A percentile compares a stretch with the other conserved stretches of the same genome.
These are phyloP conservation scores for Talaromyces albobiverticillius DNA, from an alignment of 2,329 filamentous ascomycete species.

Conservation along the genomic window DNA sequence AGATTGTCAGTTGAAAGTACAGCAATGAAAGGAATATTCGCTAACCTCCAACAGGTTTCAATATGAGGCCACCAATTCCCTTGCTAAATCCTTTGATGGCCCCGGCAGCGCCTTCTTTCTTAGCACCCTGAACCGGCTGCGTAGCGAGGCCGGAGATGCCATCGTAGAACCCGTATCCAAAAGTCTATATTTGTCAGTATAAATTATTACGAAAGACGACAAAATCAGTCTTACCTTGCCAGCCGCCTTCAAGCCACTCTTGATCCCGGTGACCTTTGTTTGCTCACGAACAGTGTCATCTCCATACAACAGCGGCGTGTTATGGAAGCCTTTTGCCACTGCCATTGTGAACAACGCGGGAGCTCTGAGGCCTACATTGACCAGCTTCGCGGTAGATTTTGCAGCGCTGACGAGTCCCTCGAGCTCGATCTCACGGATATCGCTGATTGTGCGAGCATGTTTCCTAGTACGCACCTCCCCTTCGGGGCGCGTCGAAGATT, in stretches of 20 bases:
- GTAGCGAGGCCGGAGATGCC: slow-evolving; percentile 77
- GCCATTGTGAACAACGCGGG: slow-evolving; percentile 84
- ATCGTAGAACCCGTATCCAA: slow-evolving; percentile 75
- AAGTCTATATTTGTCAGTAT: slow-evolving; percentile 47
- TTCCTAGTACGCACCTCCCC: background rate
- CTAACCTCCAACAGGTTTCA: slow-evolving; percentile 78
- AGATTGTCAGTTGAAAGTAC: background rate
- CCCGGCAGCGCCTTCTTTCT: slow-evolving; percentile 63
- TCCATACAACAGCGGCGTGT: slow-evolving; percentile 79
- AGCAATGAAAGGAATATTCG: too few relatives aligned
- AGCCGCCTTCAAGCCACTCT: slow-evolving; percentile 73
- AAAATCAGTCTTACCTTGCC: slow-evolving; percentile 53
- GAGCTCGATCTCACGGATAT: slow-evolving; percentile 5
- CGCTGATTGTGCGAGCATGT: slow-evolving; percentile 5
- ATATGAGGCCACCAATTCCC: slow-evolving; percentile 73
- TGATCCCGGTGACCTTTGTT: slow-evolving; percentile 74
- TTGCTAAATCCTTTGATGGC: slow-evolving; percentile 77
- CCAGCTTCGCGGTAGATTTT: slow-evolving; percentile 66
- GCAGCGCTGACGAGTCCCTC: slow-evolving; percentile 40
- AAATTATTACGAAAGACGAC: background rate
- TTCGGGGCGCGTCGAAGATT: background rate
- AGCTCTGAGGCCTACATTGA: slow-evolving; percentile 71
- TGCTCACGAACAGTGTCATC: slow-evolving; percentile 76
- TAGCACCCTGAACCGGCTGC: slow-evolving; percentile 69
- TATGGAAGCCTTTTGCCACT: slow-evolving; percentile 82